phyloP scores from a whole-genome alignment of 176 grass and related monocot genomes.

The Poa pratensis region DNA sequence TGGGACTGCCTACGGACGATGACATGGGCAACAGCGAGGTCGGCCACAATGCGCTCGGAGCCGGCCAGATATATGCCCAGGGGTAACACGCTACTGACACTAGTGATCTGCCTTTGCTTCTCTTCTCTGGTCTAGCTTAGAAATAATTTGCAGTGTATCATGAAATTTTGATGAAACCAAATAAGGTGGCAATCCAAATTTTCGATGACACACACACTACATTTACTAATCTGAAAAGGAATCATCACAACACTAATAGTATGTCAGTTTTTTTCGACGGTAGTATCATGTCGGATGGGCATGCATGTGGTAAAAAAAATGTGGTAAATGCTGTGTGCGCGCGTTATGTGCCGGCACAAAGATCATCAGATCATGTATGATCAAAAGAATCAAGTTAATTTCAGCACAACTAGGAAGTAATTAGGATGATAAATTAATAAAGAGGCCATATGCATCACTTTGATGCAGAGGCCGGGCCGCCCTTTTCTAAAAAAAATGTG shows the following conservation, averaged over 20 bases:
- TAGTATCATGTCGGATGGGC: not conserved
- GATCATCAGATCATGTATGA: not conserved
- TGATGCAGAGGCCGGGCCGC: too few species aligned
- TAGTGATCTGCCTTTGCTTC: not conserved
- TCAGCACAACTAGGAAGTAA: not conserved
- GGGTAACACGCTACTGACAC: constrained; percentile 46
- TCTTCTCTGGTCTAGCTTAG: too few species aligned
- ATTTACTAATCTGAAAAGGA: not conserved
- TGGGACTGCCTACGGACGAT: constrained; percentile 79
- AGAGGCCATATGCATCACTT: too few species aligned
- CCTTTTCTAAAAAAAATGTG: not conserved
- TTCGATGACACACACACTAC: not conserved
- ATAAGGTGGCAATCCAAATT: not conserved
- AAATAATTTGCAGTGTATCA: not conserved
- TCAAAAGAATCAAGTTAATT: not conserved
- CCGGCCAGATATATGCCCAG: constrained; percentile 81
- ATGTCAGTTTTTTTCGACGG: not conserved
- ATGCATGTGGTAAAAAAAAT: not conserved
- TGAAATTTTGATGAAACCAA: not conserved
- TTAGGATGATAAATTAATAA: not conserved
- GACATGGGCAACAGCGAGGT: constrained; percentile 99
- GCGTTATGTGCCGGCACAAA: not conserved
- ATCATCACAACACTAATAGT: not conserved
- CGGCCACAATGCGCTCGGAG: constrained; percentile 89
- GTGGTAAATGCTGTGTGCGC: not conserved